Evolutionary conservation across 140 eudicot genomes (phyloP).

Genomic region (Senecio squalidus): DNA sequence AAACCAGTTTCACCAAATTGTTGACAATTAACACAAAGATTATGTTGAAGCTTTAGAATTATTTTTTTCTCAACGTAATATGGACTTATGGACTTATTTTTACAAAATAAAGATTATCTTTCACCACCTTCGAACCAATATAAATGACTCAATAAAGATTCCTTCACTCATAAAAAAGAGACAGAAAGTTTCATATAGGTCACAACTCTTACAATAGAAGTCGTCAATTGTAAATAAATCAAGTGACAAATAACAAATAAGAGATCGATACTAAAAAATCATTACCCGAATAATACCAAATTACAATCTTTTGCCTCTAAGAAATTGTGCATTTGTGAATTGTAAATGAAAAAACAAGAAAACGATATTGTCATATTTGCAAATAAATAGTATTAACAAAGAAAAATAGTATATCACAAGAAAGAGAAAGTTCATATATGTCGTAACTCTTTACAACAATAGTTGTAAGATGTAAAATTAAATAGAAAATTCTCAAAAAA

Average conservation of each 20-base stretch:
- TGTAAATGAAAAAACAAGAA: too few species aligned
- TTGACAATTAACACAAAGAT: constrained; percentile 2
- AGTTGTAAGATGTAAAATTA: background rate
- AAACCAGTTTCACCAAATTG: background rate
- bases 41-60: too few species aligned
- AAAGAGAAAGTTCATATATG: background rate
- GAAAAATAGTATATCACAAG: background rate
- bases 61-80: too few species aligned
- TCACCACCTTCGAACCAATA: too few species aligned
- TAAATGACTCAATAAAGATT: background rate
- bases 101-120: too few species aligned
- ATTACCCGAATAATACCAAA: too few species aligned
- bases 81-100: too few species aligned
- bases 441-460: background rate
- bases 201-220: background rate
- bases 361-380: too few species aligned
- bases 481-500: too few species aligned
- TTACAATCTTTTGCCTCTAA: too few species aligned
- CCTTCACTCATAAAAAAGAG: background rate
- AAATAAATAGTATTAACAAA: background rate
- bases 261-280: background rate
- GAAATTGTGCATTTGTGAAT: too few species aligned
- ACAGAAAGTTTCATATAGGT: background rate
- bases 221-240: background rate
- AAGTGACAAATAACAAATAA: background rate